These are phyloP conservation scores for Linum trigynum DNA, from an alignment of 345 rosid species.

Conservation along the genomic window DNA sequence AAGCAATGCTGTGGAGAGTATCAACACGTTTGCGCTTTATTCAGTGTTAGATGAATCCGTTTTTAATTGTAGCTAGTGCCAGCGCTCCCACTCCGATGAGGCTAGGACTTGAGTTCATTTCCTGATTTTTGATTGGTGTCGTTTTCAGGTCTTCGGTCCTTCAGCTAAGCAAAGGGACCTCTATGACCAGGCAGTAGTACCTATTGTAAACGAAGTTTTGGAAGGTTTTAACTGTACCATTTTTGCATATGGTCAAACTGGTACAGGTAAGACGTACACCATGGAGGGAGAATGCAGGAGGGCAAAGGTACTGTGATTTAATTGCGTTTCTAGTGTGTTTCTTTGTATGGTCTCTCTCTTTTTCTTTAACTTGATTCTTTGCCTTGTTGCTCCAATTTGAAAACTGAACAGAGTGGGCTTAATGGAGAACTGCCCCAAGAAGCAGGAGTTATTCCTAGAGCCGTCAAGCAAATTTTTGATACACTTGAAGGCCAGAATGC, in stretches of 20 bases:
- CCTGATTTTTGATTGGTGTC: not conserved
- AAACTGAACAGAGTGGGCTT: not conserved
- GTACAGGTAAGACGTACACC: conserved; percentile 7
- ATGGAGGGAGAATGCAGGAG: conserved; percentile 6
- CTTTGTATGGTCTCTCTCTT: not conserved
- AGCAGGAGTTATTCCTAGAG: conserved; percentile 15
- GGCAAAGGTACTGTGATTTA: not conserved
- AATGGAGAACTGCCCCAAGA: conserved; percentile 14
- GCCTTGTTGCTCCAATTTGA: not conserved
- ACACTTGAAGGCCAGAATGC: conserved; percentile 14
- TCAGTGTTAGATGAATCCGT: too few relatives aligned
- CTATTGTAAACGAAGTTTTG: conserved; percentile 12
- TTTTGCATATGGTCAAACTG: conserved; percentile 12
- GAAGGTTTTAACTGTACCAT: conserved; percentile 14
- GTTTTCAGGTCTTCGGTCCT: conserved; percentile 11
- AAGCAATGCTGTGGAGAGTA: too few relatives aligned
- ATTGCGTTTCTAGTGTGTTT: not conserved
- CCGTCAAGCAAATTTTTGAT: conserved; percentile 14
- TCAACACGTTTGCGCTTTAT: too few relatives aligned
- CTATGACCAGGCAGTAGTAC: conserved; percentile 5
- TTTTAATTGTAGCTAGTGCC: too few relatives aligned
- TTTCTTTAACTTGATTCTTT: not conserved
- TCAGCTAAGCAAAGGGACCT: conserved; percentile 9
- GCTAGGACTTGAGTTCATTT: not conserved
- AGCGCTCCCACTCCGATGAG: too few relatives aligned